phyloP scores from a whole-genome alignment of 495 filamentous ascomycete genomes.

The Sordaria brevicollis region DNA sequence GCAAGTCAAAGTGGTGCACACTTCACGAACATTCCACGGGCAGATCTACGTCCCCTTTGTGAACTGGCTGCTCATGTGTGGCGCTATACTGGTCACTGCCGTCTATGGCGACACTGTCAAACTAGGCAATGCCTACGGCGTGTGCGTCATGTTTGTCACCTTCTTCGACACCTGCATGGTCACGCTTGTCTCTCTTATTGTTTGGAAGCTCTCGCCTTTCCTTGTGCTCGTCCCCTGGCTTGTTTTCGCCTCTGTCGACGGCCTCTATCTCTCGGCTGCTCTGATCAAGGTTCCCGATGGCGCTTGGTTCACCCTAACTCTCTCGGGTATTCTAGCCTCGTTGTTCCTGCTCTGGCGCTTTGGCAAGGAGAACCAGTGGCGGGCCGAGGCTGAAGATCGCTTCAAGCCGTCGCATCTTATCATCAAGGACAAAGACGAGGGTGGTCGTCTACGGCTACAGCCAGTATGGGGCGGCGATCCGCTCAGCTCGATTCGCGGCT shows the following conservation, averaged over 20 bases:
- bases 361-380: slow-evolving; percentile 67
- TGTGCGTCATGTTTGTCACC: slow-evolving; percentile 66
- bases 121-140: slow-evolving; percentile 39
- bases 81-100: slow-evolving; percentile 61
- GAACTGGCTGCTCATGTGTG: slow-evolving; percentile 66
- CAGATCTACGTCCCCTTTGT: slow-evolving; percentile 63
- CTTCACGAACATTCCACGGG: slow-evolving; percentile 53
- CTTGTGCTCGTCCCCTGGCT: slow-evolving; percentile 53
- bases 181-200: slow-evolving; percentile 53
- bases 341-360: slow-evolving; percentile 64
- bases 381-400: slow-evolving; percentile 49
- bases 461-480: slow-evolving; percentile 34
- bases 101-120: slow-evolving; percentile 58
- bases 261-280: slow-evolving; percentile 54
- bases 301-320: slow-evolving; percentile 63
- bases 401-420: slow-evolving; percentile 40
- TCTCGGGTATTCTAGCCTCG: slow-evolving; percentile 46
- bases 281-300: slow-evolving; percentile 61
- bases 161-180: slow-evolving; percentile 67
- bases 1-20: slow-evolving; percentile 59
- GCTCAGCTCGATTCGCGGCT: slow-evolving; percentile 37
- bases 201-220: slow-evolving; percentile 50
- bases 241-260: slow-evolving; percentile 50
- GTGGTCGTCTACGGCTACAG: slow-evolving; percentile 20
- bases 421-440: slow-evolving; percentile 10